Percentiles rank a stretch among this genome's conserved stretches.
phyloP scores from a whole-genome alignment of 495 filamentous ascomycete genomes.

The Cudoniella acicularis region DNA sequence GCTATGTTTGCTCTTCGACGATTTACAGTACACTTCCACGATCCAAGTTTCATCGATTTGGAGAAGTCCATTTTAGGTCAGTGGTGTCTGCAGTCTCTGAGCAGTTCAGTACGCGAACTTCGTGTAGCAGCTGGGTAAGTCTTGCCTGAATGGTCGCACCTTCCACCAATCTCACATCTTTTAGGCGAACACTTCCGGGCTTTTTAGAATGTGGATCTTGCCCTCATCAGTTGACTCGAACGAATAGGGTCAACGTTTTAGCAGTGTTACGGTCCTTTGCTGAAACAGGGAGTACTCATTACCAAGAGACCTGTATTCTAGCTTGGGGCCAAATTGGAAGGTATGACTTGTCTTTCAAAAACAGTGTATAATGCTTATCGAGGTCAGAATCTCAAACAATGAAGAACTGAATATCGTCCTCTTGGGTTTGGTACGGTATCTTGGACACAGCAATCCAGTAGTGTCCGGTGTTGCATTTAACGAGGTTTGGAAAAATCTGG shows the following conservation, averaged over 20 bases:
- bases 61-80: conserved; percentile 62
- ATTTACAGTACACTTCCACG: conserved; percentile 58
- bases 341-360: conserved; percentile 6
- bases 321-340: conserved; percentile 75
- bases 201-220: conserved; percentile 56
- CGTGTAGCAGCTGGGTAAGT: conserved; percentile 65
- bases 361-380: conserved; percentile 4
- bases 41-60: conserved; percentile 58
- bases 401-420: conserved; percentile 84
- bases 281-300: conserved; percentile 53
- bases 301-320: conserved; percentile 81
- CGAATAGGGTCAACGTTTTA: conserved; percentile 65
- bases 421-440: conserved; percentile 75
- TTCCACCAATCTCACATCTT: conserved; percentile 28
- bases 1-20: conserved; percentile 70
- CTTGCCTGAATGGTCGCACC: conserved; percentile 18
- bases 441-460: conserved; percentile 78
- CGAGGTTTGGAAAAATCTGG: conserved; percentile 51
- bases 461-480: conserved; percentile 76
- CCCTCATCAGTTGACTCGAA: conserved; percentile 39
- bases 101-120: conserved; percentile 80
- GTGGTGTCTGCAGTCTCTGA: conserved; percentile 75
- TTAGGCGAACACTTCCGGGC: conserved; percentile 54
- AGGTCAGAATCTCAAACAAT: conserved; percentile 54
- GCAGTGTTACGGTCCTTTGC: conserved; percentile 67